Conservation (phyloP, 768 basidiomycete species). For the Guyanaporus albipodus region DNA sequence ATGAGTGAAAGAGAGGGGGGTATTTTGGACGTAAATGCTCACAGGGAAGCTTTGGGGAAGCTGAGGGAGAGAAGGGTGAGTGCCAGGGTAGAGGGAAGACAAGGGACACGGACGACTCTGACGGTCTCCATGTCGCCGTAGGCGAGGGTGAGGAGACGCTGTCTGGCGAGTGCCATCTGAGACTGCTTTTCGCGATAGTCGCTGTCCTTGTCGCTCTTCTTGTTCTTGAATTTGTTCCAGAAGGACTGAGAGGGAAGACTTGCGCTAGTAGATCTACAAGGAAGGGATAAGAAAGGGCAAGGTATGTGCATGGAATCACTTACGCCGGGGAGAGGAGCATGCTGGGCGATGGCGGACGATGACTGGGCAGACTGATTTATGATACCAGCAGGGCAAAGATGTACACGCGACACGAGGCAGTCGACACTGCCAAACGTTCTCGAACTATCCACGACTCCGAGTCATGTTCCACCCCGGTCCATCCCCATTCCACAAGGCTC, state of each 20-base stretch:
- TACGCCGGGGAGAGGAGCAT: slow-evolving; percentile 87
- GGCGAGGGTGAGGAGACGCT: slow-evolving; percentile 75
- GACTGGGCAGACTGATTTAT: slow-evolving; percentile 21
- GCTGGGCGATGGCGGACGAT: slow-evolving; percentile 25
- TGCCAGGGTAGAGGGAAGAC: slow-evolving; percentile 2
- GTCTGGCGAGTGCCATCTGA: slow-evolving; percentile 67
- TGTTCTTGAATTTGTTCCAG: slow-evolving; percentile 66
- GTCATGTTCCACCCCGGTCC: not conserved
- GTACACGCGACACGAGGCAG: slow-evolving; percentile 51
- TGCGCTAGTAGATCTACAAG: slow-evolving; percentile 59
- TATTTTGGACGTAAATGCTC: slow-evolving; percentile 20
- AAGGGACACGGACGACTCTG: slow-evolving; percentile 46
- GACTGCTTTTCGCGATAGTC: slow-evolving; percentile 52
- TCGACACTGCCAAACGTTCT: slow-evolving; percentile 12
- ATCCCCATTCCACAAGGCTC: not conserved
- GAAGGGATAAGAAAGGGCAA: slow-evolving; percentile 32
- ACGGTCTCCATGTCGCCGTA: slow-evolving; percentile 87
- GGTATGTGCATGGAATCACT: slow-evolving; percentile 29
- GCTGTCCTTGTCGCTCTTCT: slow-evolving; percentile 57
- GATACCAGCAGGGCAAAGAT: slow-evolving; percentile 31
- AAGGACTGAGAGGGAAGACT: slow-evolving; percentile 49
- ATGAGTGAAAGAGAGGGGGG: not conserved
- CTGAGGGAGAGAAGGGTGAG: slow-evolving; percentile 33
- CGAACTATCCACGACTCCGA: slow-evolving; percentile 1
- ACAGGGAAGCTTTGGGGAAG: slow-evolving; percentile 67